Conservation (phyloP, 495 filamentous ascomycete genomes). For the Talaromyces trachyspermus region DNA sequence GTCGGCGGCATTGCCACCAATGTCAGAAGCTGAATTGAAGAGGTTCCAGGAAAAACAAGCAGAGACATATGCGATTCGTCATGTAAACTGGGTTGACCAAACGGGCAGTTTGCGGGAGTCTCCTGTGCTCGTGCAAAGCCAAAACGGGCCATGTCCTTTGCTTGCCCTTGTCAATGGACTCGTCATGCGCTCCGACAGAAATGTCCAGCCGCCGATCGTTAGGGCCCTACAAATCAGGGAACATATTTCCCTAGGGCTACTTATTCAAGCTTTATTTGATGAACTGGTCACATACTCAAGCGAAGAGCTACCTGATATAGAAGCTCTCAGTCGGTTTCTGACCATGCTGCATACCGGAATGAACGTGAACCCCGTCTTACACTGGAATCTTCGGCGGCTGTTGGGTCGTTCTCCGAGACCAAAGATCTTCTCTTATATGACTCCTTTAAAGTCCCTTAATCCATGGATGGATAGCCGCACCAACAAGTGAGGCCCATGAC, state of each 20-base stretch:
- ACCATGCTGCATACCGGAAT: slow-evolving; percentile 89
- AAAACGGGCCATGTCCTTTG: slow-evolving; percentile 88
- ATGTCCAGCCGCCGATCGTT: slow-evolving; percentile 58
- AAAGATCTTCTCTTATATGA: slow-evolving; percentile 79
- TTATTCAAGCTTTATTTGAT: slow-evolving; percentile 84
- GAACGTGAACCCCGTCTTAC: slow-evolving; percentile 95
- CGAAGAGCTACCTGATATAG: slow-evolving; percentile 70
- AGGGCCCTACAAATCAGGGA: slow-evolving; percentile 71
- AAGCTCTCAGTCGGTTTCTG: slow-evolving; percentile 79
- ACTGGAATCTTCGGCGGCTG: slow-evolving; percentile 38
- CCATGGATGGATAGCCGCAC: slow-evolving; percentile 84
- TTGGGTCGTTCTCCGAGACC: slow-evolving; percentile 74
- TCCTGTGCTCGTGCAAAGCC: slow-evolving; percentile 84
- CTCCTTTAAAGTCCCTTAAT: slow-evolving; percentile 82
- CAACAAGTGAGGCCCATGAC: slow-evolving; percentile 51
- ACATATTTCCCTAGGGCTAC: slow-evolving; percentile 75
- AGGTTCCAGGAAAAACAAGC: slow-evolving; percentile 40
- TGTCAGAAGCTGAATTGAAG: slow-evolving; percentile 29
- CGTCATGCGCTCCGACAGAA: slow-evolving; percentile 64
- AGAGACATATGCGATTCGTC: slow-evolving; percentile 66
- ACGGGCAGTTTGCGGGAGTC: slow-evolving; percentile 44
- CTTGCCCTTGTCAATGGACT: slow-evolving; percentile 92
- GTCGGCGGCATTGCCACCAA: neutral
- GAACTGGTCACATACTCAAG: slow-evolving; percentile 70
- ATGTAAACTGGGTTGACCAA: slow-evolving; percentile 52